A percentile compares a stretch with the other conserved stretches of the same genome.
These are phyloP conservation scores for Solanum bulbocastanum DNA, from an alignment of 257 asterid species.

Conservation along the genomic window DNA sequence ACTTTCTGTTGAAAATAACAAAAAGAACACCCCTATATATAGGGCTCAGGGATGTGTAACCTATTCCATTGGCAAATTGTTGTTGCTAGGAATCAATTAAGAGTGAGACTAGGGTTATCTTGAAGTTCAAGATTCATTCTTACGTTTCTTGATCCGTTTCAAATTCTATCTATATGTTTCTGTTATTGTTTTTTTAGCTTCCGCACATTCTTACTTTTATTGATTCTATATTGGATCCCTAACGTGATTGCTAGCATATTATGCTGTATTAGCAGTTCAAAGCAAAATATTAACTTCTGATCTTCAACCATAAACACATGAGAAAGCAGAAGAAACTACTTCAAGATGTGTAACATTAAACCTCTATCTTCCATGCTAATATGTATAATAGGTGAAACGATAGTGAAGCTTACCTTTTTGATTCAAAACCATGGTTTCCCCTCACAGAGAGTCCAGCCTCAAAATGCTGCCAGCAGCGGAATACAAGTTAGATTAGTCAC, in stretches of 20 bases:
- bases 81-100: background rate
- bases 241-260: background rate
- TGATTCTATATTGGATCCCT: background rate
- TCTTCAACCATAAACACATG: background rate
- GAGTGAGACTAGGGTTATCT: background rate
- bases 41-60: background rate
- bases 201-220: background rate
- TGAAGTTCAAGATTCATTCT: background rate
- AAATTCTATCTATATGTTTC: background rate
- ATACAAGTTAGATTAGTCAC: background rate
- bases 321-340: background rate
- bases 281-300: background rate
- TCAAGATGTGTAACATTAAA: background rate
- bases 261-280: background rate
- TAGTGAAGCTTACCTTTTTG: slow-evolving; percentile 47
- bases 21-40: background rate
- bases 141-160: background rate
- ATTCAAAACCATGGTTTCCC: slow-evolving; percentile 51
- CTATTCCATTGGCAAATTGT: background rate
- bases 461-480: slow-evolving; percentile 58
- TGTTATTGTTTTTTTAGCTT: background rate
- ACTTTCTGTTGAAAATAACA: background rate
- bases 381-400: background rate
- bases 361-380: background rate
- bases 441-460: slow-evolving; percentile 89